A percentile compares a stretch with the other conserved stretches of the same genome.
Evolutionary conservation across 768 basidiomycete genomes (phyloP).

Genomic region (Phylloporus arenicola): DNA sequence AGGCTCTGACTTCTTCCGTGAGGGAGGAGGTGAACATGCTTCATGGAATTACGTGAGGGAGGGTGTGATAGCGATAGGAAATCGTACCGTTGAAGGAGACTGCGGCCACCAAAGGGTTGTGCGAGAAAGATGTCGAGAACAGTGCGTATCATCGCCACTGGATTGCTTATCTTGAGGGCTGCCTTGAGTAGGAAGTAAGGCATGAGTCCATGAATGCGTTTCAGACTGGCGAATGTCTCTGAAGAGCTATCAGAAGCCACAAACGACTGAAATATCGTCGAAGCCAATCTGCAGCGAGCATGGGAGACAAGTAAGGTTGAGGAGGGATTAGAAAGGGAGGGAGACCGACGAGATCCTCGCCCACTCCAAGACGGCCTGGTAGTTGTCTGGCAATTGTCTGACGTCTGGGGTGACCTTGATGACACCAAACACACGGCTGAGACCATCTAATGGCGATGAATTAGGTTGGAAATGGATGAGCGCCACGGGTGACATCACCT

Average conservation of each 20-base stretch:
- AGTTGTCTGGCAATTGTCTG: constrained; percentile 74
- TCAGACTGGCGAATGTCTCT: constrained; percentile 80
- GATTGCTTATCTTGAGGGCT: constrained; percentile 88
- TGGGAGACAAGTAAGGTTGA: constrained; percentile 4
- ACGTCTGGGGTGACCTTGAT: constrained; percentile 79
- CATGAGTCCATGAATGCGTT: constrained; percentile 93
- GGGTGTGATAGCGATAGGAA: not conserved
- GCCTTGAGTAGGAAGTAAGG: constrained; percentile 96
- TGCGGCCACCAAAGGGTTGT: constrained; percentile 91
- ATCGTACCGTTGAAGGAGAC: constrained; percentile 78
- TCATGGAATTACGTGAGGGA: constrained; percentile 6
- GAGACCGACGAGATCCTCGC: constrained; percentile 85
- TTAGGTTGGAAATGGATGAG: constrained; percentile 3
- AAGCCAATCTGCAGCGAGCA: constrained; percentile 64
- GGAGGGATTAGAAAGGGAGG: not conserved
- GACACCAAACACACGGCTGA: constrained; percentile 82
- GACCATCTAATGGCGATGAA: constrained; percentile 55
- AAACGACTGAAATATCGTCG: constrained; percentile 93
- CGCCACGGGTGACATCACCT: constrained; percentile 39
- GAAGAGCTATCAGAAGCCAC: constrained; percentile 91
- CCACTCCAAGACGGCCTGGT: constrained; percentile 91
- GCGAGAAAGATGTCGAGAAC: constrained; percentile 94
- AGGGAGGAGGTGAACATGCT: constrained; percentile 96
- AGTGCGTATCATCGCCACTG: constrained; percentile 90
- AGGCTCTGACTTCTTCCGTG: constrained; percentile 77